Conservation (phyloP, 306 rosid species). For the Lithocarpus polystachyus region DNA sequence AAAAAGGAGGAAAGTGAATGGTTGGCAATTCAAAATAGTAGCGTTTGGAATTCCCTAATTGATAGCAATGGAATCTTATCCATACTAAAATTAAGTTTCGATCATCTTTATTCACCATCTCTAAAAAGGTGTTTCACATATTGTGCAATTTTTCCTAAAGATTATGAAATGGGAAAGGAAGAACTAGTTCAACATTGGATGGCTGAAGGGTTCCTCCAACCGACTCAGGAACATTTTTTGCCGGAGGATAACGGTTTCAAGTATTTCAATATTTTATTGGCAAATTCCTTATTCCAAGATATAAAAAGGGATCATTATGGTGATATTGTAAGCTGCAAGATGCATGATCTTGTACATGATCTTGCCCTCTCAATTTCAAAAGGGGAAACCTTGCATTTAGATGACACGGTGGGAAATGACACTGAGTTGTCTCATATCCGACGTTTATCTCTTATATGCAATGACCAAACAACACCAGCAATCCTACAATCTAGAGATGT, state of each 20-base stretch:
- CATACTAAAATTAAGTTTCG: background rate
- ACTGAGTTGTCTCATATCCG: too few species aligned
- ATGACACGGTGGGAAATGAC: too few species aligned
- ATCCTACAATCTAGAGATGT: too few species aligned
- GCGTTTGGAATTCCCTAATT: rapidly evolving
- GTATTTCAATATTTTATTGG: background rate
- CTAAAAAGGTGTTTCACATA: slow-evolving; percentile 23
- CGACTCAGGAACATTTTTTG: background rate
- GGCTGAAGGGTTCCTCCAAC: slow-evolving; percentile 17
- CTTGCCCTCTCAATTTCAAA: background rate
- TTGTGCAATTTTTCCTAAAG: slow-evolving; percentile 12
- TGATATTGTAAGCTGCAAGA: background rate
- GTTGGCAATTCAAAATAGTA: background rate
- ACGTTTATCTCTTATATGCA: too few species aligned
- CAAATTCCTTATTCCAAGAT: slow-evolving; percentile 21
- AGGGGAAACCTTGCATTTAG: too few species aligned
- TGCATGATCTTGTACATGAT: slow-evolving; percentile 26
- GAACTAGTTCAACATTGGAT: background rate
- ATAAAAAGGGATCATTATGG: background rate
- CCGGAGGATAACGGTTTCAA: too few species aligned
- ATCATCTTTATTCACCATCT: background rate
- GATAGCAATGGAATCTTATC: too few species aligned
- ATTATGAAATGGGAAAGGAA: background rate
- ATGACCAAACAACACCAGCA: too few species aligned
- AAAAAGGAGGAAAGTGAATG: too few species aligned